Conservation (phyloP, 2,329 filamentous ascomycete species). For the Chaetothyriales sp. region DNA sequence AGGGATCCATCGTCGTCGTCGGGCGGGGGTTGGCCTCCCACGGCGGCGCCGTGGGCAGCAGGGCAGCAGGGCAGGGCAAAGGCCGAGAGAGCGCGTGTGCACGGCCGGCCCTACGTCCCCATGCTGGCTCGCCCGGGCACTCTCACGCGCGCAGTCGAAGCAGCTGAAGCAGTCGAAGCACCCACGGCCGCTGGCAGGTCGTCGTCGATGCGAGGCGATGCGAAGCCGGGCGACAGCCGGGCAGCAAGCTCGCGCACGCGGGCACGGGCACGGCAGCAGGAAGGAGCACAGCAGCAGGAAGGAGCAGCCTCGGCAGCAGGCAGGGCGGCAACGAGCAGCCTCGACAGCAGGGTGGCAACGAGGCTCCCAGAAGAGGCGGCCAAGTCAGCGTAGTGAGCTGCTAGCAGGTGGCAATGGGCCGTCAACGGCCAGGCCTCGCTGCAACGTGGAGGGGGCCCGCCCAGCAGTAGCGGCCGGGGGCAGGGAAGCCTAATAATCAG, state of each 20-base stretch:
- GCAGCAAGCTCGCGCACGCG: not conserved
- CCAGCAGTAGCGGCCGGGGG: not conserved
- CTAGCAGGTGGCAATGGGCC: too few relatives aligned
- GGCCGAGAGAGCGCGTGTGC: not conserved
- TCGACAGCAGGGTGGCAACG: not conserved
- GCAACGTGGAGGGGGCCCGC: not conserved
- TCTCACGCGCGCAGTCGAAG: not conserved
- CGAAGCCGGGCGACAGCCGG: too few relatives aligned
- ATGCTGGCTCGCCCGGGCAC: not conserved
- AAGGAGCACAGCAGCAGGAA: too few relatives aligned
- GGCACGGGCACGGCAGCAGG: not conserved
- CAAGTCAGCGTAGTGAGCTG: not conserved
- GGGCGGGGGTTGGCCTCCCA: not conserved
- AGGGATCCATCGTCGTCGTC: conserved; percentile 28
- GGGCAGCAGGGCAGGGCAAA: not conserved
- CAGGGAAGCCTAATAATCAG: not conserved
- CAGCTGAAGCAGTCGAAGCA: too few relatives aligned
- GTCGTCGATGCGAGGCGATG: not conserved
- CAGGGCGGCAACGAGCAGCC: not conserved
- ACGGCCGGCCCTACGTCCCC: not conserved
- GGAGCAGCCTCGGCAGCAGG: not conserved
- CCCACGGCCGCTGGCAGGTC: not conserved
- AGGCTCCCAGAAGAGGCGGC: not conserved
- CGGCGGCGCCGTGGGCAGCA: not conserved
- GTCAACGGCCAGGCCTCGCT: not conserved